phyloP scores from a whole-genome alignment of 2,329 filamentous ascomycete species.

The Penicillium occitanis region DNA sequence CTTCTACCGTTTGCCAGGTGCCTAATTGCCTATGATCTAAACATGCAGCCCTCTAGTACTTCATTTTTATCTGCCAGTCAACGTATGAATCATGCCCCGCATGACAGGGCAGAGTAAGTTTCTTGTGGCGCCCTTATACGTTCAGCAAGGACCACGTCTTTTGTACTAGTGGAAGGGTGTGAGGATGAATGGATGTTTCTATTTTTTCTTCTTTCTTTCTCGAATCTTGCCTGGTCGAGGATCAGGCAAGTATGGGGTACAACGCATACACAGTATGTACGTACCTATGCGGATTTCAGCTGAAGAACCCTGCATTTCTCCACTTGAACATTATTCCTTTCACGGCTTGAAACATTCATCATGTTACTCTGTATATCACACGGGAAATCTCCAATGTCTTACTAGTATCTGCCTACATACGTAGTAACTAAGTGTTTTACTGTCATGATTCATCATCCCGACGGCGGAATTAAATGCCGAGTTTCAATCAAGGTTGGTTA shows the following conservation, averaged over 20 bases:
- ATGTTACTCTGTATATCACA: neutral
- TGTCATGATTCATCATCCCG: conserved; percentile 1
- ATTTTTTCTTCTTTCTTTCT: conserved; percentile 16
- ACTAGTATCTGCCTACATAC: neutral
- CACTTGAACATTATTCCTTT: neutral
- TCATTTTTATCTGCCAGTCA: neutral
- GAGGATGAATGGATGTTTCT: conserved; percentile 4
- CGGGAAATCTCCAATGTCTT: neutral
- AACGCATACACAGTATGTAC: neutral
- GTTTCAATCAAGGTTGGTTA: neutral
- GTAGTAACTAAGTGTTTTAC: neutral
- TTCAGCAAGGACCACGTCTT: conserved; percentile 3
- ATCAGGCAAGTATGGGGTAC: neutral
- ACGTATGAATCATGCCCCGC: conserved; percentile 1
- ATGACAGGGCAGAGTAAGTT: conserved; percentile 1
- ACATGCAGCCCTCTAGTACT: neutral
- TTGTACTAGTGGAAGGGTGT: neutral
- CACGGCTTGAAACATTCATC: neutral
- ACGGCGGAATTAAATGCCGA: conserved; percentile 7
- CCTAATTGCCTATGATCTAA: neutral
- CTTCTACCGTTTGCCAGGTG: neutral
- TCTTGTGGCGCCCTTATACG: neutral
- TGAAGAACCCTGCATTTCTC: neutral
- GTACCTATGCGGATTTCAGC: neutral
- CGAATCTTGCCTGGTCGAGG: conserved; percentile 16